phyloP scores from a whole-genome alignment of 371 early-diverging fungal species.

The Mucor piriformis region DNA sequence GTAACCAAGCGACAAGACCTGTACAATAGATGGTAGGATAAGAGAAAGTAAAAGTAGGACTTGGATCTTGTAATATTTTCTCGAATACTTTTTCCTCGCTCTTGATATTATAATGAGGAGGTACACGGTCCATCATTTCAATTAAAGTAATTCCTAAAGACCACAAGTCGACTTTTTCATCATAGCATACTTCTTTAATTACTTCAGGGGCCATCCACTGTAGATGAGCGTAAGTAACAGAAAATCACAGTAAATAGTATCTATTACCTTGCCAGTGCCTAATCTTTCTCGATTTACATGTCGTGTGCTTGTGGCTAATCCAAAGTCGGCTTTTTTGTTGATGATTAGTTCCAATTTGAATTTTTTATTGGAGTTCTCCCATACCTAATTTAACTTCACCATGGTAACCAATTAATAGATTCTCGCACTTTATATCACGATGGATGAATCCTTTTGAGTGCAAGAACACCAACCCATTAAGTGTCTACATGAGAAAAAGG shows the following conservation, averaged over 20 bases:
- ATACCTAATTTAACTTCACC: slow-evolving; percentile 54
- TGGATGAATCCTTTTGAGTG: slow-evolving; percentile 51
- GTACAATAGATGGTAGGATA: slow-evolving; percentile 49
- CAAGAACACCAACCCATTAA: slow-evolving; percentile 45
- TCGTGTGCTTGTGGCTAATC: slow-evolving; percentile 42
- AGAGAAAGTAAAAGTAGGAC: slow-evolving; percentile 51
- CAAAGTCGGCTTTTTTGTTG: slow-evolving; percentile 49
- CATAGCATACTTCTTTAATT: slow-evolving; percentile 39
- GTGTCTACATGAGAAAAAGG: slow-evolving; percentile 8
- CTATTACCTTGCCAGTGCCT: slow-evolving; percentile 47
- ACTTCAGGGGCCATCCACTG: slow-evolving; percentile 63
- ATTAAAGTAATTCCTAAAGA: slow-evolving; percentile 53
- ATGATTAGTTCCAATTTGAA: not conserved
- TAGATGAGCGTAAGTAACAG: too few species aligned
- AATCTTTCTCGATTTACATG: slow-evolving; percentile 44
- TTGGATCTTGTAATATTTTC: slow-evolving; percentile 38
- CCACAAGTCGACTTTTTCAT: slow-evolving; percentile 54
- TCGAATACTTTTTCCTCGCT: slow-evolving; percentile 43
- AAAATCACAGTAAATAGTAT: not conserved
- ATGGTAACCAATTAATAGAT: slow-evolving; percentile 41
- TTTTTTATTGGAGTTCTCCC: too few species aligned
- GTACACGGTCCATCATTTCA: slow-evolving; percentile 62
- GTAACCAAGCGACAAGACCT: slow-evolving; percentile 54
- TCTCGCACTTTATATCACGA: slow-evolving; percentile 57
- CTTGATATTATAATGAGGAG: slow-evolving; percentile 48